These are phyloP conservation scores for Microcera coccophila DNA, from an alignment of 2,329 filamentous ascomycete genomes.

Conservation along the genomic window DNA sequence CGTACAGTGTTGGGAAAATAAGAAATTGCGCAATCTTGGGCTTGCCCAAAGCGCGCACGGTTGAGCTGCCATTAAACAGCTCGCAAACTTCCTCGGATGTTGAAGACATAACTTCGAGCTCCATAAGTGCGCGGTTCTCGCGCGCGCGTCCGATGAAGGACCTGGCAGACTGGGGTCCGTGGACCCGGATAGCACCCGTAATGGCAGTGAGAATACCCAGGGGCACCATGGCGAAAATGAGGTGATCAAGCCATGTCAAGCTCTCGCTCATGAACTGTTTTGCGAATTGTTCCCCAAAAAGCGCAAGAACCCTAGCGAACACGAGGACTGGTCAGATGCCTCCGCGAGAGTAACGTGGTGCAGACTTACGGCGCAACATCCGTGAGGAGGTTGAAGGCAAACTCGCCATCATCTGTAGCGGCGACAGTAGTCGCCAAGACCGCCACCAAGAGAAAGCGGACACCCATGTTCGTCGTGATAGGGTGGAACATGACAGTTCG, in stretches of 20 bases:
- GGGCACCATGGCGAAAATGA: slow-evolving; percentile 34
- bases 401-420: too few species aligned
- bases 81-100: slow-evolving; percentile 39
- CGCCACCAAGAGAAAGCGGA: too few species aligned
- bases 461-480: too few species aligned
- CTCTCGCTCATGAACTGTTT: slow-evolving; percentile 38
- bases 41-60: slow-evolving; percentile 33
- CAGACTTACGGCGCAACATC: too few species aligned
- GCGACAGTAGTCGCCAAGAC: too few species aligned
- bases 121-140: slow-evolving; percentile 31
- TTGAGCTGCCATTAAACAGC: slow-evolving; percentile 31
- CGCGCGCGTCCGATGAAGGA: slow-evolving; percentile 39
- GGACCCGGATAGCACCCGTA: slow-evolving; percentile 31
- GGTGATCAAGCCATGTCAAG: slow-evolving; percentile 25
- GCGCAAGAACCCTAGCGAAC: too few species aligned
- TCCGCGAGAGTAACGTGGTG: too few species aligned
- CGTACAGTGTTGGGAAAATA: too few species aligned
- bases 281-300: slow-evolving; percentile 38
- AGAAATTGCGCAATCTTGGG: too few species aligned
- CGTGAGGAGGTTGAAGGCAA: too few species aligned
- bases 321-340: too few species aligned
- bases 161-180: slow-evolving; percentile 27
- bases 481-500: too few species aligned
- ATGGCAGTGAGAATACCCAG: slow-evolving; percentile 40
- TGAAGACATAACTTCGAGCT: slow-evolving; percentile 40